These are phyloP conservation scores for Chlamydomonas sphaeroides DNA, from an alignment of 139 green algal genomes.

Conservation along the genomic window DNA sequence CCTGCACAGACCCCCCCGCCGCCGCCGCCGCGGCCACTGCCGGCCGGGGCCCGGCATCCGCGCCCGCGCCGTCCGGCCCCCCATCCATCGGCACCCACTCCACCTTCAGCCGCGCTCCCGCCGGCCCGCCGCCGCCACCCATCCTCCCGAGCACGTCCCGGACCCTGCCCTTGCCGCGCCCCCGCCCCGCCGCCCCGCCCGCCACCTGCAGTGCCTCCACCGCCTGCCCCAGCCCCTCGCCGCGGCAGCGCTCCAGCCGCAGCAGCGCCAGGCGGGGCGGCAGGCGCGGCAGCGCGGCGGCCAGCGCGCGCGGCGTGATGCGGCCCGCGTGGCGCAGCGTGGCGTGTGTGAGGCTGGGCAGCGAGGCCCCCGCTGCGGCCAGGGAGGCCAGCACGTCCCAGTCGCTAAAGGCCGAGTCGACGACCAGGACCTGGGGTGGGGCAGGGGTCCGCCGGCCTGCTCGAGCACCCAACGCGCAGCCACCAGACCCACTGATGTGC, in stretches of 20 bases:
- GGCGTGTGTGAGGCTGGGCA: not conserved
- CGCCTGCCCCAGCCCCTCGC: not conserved
- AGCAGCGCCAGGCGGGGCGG: not conserved
- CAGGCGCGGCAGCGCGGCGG: too few species aligned
- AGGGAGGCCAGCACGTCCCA: slow-evolving; percentile 26
- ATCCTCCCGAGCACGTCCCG: too few species aligned
- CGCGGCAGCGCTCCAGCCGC: not conserved
- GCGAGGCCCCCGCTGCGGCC: not conserved
- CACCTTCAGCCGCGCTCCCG: too few species aligned
- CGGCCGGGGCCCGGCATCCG: too few species aligned
- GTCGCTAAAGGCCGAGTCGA: slow-evolving; percentile 2
- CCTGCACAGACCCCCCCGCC: too few species aligned
- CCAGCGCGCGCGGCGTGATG: not conserved
- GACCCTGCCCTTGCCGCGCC: too few species aligned
- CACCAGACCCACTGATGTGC: not conserved
- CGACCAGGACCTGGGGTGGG: not conserved
- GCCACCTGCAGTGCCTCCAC: too few species aligned
- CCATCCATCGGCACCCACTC: too few species aligned
- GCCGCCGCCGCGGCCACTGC: too few species aligned
- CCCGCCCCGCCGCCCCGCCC: too few species aligned
- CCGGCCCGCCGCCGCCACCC: too few species aligned
- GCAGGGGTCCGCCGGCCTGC: not conserved
- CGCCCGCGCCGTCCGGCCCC: too few species aligned
- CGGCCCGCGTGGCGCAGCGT: not conserved
- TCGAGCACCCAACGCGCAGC: not conserved